Evolutionary conservation across 805 yeast genomes (phyloP), one percentile per base, ranked within the genome.

Genomic region (Pichia cephalocereana): DNA sequence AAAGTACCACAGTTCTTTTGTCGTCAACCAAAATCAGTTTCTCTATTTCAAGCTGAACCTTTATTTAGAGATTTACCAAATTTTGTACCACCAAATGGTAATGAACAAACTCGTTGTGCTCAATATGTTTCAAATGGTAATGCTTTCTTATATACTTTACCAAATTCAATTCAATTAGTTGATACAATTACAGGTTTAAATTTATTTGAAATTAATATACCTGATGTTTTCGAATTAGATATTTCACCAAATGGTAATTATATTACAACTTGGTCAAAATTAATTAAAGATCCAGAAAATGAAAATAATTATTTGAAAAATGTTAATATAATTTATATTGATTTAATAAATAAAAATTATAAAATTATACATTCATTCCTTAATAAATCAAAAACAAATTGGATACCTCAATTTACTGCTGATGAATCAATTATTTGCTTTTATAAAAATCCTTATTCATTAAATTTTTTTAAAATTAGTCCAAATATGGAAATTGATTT

Each of bases 191-290:
- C 72, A 34, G 80, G 84, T 19, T 66, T 70, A 8, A 57, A 68
- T 17, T 61, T 76, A 41, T 69, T 72, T 47, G 69, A 65, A 41
- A 65, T 88, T 45, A 79, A 76, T 37, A 68, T 81, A 44, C 61
- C 70, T 32, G 95, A 88, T 53, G 86, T 82, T 17, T 80, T 82
- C 59, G 97, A 93, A 62, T 63, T 93, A 57, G 79, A 80, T 52
- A 89, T 93, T 64, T 86, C 96, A n/a, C 96, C 97, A 10, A 72
- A 77, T 43, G 98, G 96, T 15, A 78, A 80, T 42, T 90, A 73
- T 61, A 66, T 93, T 53, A 78, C 86, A 54, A 79, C 95, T 38
- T 93, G 97, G 96, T 88, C 88, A 56, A 86, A 88, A 60, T 95
- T 97, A 5, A 69, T 77, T 44, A 77, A 82, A 50, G 47, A 59